Base-by-base conservation (phyloP, 192 early-diverging fungal genomes). In the Backusella parvicylindrica region DNA sequence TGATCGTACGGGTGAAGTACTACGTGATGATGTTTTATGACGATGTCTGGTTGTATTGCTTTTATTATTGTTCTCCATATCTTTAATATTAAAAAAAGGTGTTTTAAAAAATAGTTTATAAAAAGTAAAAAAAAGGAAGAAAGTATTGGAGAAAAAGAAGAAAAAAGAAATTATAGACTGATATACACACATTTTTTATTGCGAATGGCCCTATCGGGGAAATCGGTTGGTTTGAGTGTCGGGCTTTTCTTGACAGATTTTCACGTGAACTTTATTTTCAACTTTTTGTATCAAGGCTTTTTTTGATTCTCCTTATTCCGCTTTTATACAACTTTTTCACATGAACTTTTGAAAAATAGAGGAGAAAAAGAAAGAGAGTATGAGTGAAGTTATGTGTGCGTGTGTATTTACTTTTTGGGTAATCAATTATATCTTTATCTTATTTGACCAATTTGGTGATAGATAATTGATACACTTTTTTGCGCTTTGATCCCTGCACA, bases 1-100 rank as follows among this genome's bases (percentile, higher is more conserved):
- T 40, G 64, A n/a, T 23, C 71, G 70, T 26, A 47, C 33, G 2
- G 76, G 76, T 40, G 76, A 77, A 13, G 70, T 72, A 18, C 70
- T 67, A 68, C 70, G 38, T 13, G 76, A 72, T 33, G 63, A 36
- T n/a, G 76, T 35, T 36, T 71, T 35, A 38, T 26, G 30, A 49
- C 32, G 38, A 47, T 32, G 63, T 40, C 76, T 60, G 26, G 23
- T 60, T 12, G 53, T 60, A 28, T 60, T 60, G 9, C 13, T 60
- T 9, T 60, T 43, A 12, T 43, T 60, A 26, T 23, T 56, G 23
- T 26, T 60, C 12, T 60, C 12, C 26, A 28, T 60, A 9, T 50
- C n/a, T 56, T 56, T 12, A 9, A 21, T 50, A n/a, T 50, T 50
- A 56, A 56, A 23, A 56, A 56, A 26, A 56, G n/a, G n/a, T n/a